A percentile compares a stretch with the other conserved stretches of the same genome.
Evolutionary conservation across 2,329 filamentous ascomycete genomes (phyloP).

Genomic region (Coniochaeta sp.): DNA sequence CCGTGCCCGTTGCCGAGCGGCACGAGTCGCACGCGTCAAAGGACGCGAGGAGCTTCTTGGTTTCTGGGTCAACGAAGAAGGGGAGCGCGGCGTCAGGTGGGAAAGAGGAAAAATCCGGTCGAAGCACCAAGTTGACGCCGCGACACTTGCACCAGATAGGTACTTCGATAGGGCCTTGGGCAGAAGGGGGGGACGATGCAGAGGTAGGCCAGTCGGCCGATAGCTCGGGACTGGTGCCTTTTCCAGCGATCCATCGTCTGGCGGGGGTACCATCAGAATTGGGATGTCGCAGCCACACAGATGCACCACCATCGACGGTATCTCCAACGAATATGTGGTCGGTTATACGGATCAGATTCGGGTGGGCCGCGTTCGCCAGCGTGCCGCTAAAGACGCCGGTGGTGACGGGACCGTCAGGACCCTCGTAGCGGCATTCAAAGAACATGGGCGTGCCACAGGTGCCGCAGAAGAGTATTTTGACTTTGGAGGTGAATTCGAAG

Average conservation of each 20-base stretch:
- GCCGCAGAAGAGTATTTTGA: conserved; percentile 31
- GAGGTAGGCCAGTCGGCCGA: conserved; percentile 17
- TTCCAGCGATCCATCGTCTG: not conserved
- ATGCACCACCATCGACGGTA: conserved; percentile 44
- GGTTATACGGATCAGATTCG: conserved; percentile 21
- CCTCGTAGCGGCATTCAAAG: conserved; percentile 18
- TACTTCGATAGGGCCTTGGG: conserved; percentile 17
- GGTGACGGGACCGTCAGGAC: conserved; percentile 6
- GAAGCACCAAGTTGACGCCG: conserved; percentile 34
- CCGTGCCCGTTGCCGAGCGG: conserved; percentile 29
- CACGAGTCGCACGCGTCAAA: conserved; percentile 42
- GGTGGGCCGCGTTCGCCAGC: conserved; percentile 17
- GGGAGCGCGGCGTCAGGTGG: conserved; percentile 24
- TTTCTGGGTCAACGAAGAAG: conserved; percentile 32
- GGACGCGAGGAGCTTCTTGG: conserved; percentile 27
- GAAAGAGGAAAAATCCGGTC: conserved; percentile 17
- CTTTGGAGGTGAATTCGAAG: conserved; percentile 26
- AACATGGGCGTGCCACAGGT: conserved; percentile 37
- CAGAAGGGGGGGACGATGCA: conserved; percentile 6
- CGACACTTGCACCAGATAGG: conserved; percentile 36
- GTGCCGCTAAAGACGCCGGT: conserved; percentile 30
- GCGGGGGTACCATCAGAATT: not conserved
- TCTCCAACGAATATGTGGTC: conserved; percentile 39
- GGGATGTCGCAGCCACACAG: conserved; percentile 30
- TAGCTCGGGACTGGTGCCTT: conserved; percentile 18